Evolutionary conservation across 2,329 filamentous ascomycete species (phyloP), one percentile per base, ranked within the genome.

Genomic region (Aspergillus tanneri): DNA sequence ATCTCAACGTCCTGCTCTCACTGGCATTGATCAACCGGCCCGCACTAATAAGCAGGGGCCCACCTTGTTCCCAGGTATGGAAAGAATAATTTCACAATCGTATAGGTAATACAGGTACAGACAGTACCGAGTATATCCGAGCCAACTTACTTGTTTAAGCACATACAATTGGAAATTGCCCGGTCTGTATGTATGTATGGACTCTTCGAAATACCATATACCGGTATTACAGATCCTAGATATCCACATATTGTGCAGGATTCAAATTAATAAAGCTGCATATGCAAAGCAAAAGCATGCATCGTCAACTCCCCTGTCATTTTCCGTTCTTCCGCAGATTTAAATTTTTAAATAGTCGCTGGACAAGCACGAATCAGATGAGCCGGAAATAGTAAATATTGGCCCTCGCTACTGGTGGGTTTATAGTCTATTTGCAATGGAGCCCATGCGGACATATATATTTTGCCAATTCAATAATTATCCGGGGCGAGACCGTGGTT

Each of bases 1-100:
- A 54, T 55, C 55, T 57, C 44, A 50, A 55, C 50, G 46, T 52
- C 37, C 46, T 47, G 50, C 37, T 45, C 28, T 25, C 30, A 24
- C 34, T 43, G 46, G 40, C 34, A 46, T 49, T 39, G 53, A 49
- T 47, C 40, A 44, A 23, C 47, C 27, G 30, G 40, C 35, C 32
- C 32, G 44, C 42, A 32, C 39, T 47, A 43, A 34, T 30, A 30
- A 42, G 38, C 38, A 16, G 34, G 37, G 28, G 14, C 28, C 45
- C 45, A 47, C 42, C 37, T 14, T 22, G 37, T 41, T 49, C 23
- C 2, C 9, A 30, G 27, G 27, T 10, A n/a, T 30, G 16, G 30
- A 16, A 2, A 5, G 30, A 8, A 19, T 44, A 25, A 45, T n/a
- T n/a, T n/a, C 42, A 37, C 21, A 12, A 36, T 18, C 42, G 32